Conservation (phyloP, 2,329 filamentous ascomycete species). For the Venturiaceae sp. region DNA sequence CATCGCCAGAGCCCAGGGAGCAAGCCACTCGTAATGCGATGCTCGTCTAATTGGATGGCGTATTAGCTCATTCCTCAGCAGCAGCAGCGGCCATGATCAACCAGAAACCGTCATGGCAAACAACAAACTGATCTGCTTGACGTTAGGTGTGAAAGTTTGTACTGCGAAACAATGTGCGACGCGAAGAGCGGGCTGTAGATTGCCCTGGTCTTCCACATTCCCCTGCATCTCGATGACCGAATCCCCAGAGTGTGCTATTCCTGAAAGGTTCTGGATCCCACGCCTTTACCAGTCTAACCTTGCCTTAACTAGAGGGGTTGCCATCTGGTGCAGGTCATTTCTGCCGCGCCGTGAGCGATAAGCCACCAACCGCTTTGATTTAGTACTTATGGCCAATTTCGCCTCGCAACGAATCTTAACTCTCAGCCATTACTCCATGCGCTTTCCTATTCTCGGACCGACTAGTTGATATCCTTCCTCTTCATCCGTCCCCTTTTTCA, state of each 20-base stretch:
- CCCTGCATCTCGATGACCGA: neutral
- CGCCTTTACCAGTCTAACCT: neutral
- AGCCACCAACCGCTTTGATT: neutral
- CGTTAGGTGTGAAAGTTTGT: neutral
- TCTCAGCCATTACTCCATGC: neutral
- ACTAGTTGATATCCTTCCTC: neutral
- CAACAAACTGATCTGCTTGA: neutral
- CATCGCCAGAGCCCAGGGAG: neutral
- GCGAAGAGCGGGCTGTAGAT: neutral
- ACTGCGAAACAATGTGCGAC: neutral
- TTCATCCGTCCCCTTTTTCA: neutral
- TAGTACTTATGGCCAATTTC: neutral
- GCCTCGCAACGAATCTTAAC: too few species aligned
- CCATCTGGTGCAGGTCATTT: neutral
- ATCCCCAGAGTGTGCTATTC: neutral
- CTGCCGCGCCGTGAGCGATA: neutral
- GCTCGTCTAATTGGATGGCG: neutral
- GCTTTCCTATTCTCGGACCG: neutral
- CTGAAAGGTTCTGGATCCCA: neutral
- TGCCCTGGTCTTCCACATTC: neutral
- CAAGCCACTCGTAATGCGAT: neutral
- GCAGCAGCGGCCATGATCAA: neutral
- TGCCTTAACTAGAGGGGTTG: neutral
- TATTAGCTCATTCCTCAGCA: neutral
- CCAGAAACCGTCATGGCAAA: neutral